Percentiles rank a stretch among this genome's conserved stretches.
Evolutionary conservation across 345 rosid species (phyloP).

Genomic region (Euphorbia peplus): DNA sequence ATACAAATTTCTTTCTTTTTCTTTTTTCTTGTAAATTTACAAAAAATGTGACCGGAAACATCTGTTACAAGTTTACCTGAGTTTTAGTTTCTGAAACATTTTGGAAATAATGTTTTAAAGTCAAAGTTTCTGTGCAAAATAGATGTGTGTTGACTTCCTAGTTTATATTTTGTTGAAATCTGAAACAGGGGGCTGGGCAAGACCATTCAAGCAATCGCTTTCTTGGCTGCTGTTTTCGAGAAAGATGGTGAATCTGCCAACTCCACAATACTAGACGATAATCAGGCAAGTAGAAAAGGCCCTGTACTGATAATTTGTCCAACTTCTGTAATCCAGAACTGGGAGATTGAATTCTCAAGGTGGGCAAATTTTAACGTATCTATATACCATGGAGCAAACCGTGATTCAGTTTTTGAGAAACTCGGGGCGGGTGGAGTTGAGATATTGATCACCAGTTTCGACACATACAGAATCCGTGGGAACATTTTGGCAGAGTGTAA

Average conservation of each 20-base stretch:
- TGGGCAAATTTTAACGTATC: constrained; percentile 77
- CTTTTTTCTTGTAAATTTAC: too few relatives aligned
- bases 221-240: constrained; percentile 76
- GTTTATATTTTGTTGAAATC: background rate
- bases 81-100: too few relatives aligned
- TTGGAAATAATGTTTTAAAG: too few relatives aligned
- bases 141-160: too few relatives aligned
- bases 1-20: too few relatives aligned
- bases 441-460: constrained; percentile 83
- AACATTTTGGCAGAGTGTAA: constrained; percentile 53
- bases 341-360: constrained; percentile 86
- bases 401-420: constrained; percentile 74
- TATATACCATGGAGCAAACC: constrained; percentile 72
- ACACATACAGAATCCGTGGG: constrained; percentile 75
- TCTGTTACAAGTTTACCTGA: too few relatives aligned
- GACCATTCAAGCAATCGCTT: constrained; percentile 93
- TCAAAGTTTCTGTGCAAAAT: too few relatives aligned
- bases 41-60: too few relatives aligned
- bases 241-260: constrained; percentile 62
- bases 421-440: constrained; percentile 59
- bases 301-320: constrained; percentile 79
- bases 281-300: constrained; percentile 36
- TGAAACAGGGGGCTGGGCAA: constrained; percentile 82
- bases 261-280: constrained; percentile 23
- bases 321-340: constrained; percentile 80